These are phyloP conservation scores for Aegilops umbellulata DNA, from an alignment of 176 grass and related monocot genomes.

Conservation along the genomic window DNA sequence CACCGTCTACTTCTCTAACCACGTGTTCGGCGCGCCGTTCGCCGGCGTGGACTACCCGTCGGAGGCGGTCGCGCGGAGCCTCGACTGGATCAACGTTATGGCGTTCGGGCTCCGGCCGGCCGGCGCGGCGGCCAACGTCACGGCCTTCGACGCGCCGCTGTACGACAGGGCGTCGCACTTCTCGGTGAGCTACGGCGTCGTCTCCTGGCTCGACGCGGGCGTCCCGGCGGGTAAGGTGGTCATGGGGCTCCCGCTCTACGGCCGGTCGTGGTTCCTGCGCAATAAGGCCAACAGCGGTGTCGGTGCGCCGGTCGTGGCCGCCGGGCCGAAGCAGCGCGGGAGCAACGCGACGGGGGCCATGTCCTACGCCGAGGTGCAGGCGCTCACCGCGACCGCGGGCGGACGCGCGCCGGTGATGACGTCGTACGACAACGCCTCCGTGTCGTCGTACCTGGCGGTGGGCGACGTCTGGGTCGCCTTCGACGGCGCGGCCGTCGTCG, in stretches of 20 bases:
- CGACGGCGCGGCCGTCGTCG: slow-evolving; percentile 59
- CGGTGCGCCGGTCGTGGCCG: slow-evolving; percentile 60
- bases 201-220: slow-evolving; percentile 83
- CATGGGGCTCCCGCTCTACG: slow-evolving; percentile 75
- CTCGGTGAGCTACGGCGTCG: slow-evolving; percentile 77
- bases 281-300: slow-evolving; percentile 63
- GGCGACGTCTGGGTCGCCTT: slow-evolving; percentile 84
- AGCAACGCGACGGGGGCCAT: slow-evolving; percentile 64
- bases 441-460: slow-evolving; percentile 52
- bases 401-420: slow-evolving; percentile 15
- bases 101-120: slow-evolving; percentile 60
- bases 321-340: slow-evolving; percentile 59
- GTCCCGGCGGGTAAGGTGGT: slow-evolving; percentile 68
- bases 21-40: slow-evolving; percentile 44
- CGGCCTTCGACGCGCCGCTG: slow-evolving; percentile 68
- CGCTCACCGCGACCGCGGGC: slow-evolving; percentile 21
- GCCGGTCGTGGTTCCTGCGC: slow-evolving; percentile 66
- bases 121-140: slow-evolving; percentile 7
- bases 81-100: slow-evolving; percentile 69
- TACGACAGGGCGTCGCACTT: slow-evolving; percentile 77
- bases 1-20: slow-evolving; percentile 78
- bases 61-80: slow-evolving; percentile 38
- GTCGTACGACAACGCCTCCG: slow-evolving; percentile 57
- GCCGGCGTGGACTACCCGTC: slow-evolving; percentile 56
- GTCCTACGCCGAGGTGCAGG: slow-evolving; percentile 80